A percentile compares a stretch with the other conserved stretches of the same genome.
Evolutionary conservation across 768 basidiomycete genomes (phyloP).

Genomic region (Lactarius tabidus): DNA sequence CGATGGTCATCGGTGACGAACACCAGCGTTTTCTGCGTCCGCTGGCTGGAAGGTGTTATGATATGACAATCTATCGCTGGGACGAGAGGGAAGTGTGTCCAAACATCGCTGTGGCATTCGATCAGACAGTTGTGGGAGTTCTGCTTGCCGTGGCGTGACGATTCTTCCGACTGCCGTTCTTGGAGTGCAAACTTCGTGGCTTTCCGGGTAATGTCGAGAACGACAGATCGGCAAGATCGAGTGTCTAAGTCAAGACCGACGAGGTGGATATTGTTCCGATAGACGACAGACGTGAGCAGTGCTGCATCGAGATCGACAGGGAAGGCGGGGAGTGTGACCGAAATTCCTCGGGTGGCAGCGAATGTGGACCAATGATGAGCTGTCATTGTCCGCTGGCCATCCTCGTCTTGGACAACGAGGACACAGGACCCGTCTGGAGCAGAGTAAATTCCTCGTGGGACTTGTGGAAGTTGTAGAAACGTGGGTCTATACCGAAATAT

Average conservation of each 20-base stretch:
- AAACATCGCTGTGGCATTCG: neutral
- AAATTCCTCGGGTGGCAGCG: conserved; percentile 44
- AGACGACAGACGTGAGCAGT: neutral
- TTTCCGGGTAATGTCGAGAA: conserved; percentile 50
- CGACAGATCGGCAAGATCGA: conserved; percentile 39
- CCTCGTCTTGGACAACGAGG: conserved; percentile 32
- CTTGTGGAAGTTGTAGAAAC: conserved; percentile 35
- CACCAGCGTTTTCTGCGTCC: conserved; percentile 35
- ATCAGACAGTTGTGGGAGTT: conserved; percentile 38
- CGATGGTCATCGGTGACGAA: conserved; percentile 43
- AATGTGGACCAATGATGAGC: conserved; percentile 55
- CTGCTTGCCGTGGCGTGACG: conserved; percentile 17
- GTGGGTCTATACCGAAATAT: conserved; percentile 37
- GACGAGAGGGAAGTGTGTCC: neutral
- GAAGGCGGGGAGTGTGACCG: conserved; percentile 27
- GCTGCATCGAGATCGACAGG: conserved; percentile 5
- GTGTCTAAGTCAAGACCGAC: conserved; percentile 32
- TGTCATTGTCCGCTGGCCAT: conserved; percentile 26
- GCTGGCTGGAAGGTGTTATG: conserved; percentile 25
- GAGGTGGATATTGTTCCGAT: neutral
- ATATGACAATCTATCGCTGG: neutral
- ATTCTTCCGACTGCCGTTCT: conserved; percentile 34
- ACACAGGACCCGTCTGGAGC: conserved; percentile 55
- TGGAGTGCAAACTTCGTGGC: conserved; percentile 32
- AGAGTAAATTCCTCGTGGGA: conserved; percentile 38